Base-by-base conservation (phyloP, 352 stramenopile species). In the Pythium dissimile region DNA sequence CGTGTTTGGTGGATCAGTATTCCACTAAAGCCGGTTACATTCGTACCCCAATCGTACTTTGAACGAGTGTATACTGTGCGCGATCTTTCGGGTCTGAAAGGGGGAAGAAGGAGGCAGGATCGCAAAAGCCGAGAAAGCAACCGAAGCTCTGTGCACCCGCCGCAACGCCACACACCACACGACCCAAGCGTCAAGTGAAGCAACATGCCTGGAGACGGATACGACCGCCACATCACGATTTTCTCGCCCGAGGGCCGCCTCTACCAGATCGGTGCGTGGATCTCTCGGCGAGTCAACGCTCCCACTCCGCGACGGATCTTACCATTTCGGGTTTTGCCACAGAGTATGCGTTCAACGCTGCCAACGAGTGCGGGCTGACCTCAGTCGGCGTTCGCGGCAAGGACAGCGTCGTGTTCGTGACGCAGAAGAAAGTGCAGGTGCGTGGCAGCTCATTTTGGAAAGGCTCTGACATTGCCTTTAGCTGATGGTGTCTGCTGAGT, bases 321-420 rank as follows among this genome's bases (percentile, higher is more conserved):
- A 31, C 26, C 46, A 18, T 31, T 32, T 8, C 51, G 11, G n/a
- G 13, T 5, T 18, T 54, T 21, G 44, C 5, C 41, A 18, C 51
- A 96, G 97, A 99, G 73, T 99, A 99, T 81, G 96, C 96, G 44
- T 99, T 99, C 78, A 98, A 98, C 57, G 94, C 94, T n/a, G 95
- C 96, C 13, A 92, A 95, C 58, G 84, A 89, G 56, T 86, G 77
- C 56, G 97, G 93, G 23, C 75, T 99, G 27, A 99, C 97, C 38
- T 98, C 95, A 0, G 92, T 99, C 18, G 97, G 95, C 23, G 87
- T 99, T 26, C 85, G 96, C 27, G 97, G 97, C 23, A 90, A 87
- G 59, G 92, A 99, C 63, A 96, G 84, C 59, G 81, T 71, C 23
- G 95, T 96, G 16, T 92, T 99, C 34, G 96, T 99, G 31, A 99